phyloP scores from a whole-genome alignment of 805 yeast genomes.

The Ogataea sp. region DNA sequence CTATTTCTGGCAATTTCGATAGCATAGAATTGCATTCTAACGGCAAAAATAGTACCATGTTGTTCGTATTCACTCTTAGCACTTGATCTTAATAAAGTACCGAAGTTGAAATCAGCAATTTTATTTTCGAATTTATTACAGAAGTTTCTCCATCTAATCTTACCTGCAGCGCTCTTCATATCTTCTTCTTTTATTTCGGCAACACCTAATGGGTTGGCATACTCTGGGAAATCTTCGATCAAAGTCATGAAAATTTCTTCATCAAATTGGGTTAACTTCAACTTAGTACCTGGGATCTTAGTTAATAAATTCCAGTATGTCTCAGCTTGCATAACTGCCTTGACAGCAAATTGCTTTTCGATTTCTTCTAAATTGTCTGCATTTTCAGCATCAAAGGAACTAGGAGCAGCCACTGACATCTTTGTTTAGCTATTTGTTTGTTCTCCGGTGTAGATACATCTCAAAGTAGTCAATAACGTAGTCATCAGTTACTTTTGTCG shows the following conservation, averaged over 20 bases:
- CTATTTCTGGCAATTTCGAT: slow-evolving; percentile 91
- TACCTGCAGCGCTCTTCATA: slow-evolving; percentile 73
- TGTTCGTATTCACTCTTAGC: slow-evolving; percentile 70
- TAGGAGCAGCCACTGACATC: slow-evolving; percentile 6
- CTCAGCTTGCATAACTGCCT: slow-evolving; percentile 92
- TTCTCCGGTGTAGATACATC: too few relatives aligned
- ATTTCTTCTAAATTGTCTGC: slow-evolving; percentile 95
- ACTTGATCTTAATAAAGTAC: slow-evolving; percentile 80
- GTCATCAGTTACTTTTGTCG: too few relatives aligned
- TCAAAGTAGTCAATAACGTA: neutral
- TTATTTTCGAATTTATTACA: slow-evolving; percentile 72
- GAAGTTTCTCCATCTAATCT: slow-evolving; percentile 85
- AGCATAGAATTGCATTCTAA: slow-evolving; percentile 92
- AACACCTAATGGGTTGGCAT: slow-evolving; percentile 48
- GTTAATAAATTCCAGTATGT: slow-evolving; percentile 82
- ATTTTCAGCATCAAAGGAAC: slow-evolving; percentile 65
- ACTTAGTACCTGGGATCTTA: slow-evolving; percentile 68
- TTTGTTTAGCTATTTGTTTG: neutral
- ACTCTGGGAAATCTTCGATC: slow-evolving; percentile 82
- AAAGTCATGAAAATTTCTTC: slow-evolving; percentile 59
- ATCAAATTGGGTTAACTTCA: slow-evolving; percentile 66
- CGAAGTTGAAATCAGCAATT: slow-evolving; percentile 90
- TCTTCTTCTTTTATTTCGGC: slow-evolving; percentile 63
- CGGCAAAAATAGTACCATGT: slow-evolving; percentile 78
- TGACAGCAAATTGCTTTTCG: slow-evolving; percentile 96